These are phyloP conservation scores for Blastobotrys elegans DNA, from an alignment of 1,139 yeast species.

Conservation along the genomic window DNA sequence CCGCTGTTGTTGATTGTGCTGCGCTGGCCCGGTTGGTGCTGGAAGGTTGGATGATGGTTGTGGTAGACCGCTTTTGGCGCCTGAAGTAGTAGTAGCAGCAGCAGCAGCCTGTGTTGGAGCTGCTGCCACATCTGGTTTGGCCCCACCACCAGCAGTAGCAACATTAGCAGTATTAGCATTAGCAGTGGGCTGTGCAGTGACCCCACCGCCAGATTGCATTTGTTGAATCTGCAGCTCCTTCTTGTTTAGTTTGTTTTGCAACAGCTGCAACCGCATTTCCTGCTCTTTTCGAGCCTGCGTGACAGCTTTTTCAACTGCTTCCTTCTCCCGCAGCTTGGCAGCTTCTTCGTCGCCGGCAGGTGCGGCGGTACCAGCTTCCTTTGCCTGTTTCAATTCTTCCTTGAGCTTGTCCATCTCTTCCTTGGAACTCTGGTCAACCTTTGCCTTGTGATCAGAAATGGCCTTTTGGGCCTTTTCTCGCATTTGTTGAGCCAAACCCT, in stretches of 20 bases:
- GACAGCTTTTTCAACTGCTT: slow-evolving; percentile 19
- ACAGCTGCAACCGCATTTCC: slow-evolving; percentile 34
- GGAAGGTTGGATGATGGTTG: neutral
- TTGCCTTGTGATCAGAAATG: neutral
- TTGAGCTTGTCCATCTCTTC: slow-evolving; percentile 9
- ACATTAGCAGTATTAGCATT: neutral
- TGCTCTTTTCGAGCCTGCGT: slow-evolving; percentile 25
- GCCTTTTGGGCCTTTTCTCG: neutral
- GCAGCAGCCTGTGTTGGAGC: neutral
- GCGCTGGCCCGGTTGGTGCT: neutral
- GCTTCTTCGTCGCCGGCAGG: neutral
- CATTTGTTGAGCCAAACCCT: neutral
- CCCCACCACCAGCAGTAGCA: neutral
- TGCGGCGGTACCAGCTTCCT: neutral
- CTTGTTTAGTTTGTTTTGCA: slow-evolving; percentile 34
- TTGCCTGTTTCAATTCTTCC: slow-evolving; percentile 2
- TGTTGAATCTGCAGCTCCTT: slow-evolving; percentile 6
- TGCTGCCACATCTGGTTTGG: neutral
- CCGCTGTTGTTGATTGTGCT: neutral
- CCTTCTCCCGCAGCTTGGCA: slow-evolving; percentile 20
- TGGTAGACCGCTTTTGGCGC: neutral
- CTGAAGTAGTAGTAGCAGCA: neutral
- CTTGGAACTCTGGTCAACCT: slow-evolving; percentile 4
- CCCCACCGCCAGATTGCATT: slow-evolving; percentile 1
- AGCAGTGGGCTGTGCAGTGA: neutral